Evolutionary conservation across 1,284 basidiomycete genomes (phyloP), one percentile per base, ranked within the genome.

Genomic region (Caloboletus firmus): DNA sequence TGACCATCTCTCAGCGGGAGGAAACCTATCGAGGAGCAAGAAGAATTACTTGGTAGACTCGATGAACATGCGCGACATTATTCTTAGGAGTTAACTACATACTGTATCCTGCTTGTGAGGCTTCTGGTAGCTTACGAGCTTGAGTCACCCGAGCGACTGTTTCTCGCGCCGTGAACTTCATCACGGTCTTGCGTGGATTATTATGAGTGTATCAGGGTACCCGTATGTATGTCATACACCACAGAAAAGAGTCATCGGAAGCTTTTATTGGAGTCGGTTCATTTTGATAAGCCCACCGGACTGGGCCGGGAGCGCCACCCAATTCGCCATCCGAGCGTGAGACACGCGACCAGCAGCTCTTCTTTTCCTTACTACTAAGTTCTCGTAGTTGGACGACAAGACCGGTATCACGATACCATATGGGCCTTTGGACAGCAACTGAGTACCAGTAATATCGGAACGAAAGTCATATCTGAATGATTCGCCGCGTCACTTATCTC

Each of bases 21-120:
- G 39, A 78, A 77, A 57, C 63, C 74, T 10, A 43, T 58, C 6
- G 74, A 78, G 48, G 77, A 76, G 50, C 80, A 75, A 57, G 64
- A 65, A 43, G 69, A 74, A 54, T 75, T 81, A 44, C 62, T 83
- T 8, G 69, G 71, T 4, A 71, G 67, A 59, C 66, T 82, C 9
- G 80, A 82, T 39, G 58, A 68, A 24, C 51, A 71, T 28, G 59
- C 64, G 15, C 60, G 56, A 43, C 48, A n/a, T 15, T 32, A 46
- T 42, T 28, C 57, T 28, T 54, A 51, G 45, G 15, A 20, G 26
- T n/a, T 28, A 24, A 12, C 15, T 22, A 15, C 9, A n/a, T n/a
- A n/a, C n/a, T n/a, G 24, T 24, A 24, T 24, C 3, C 24, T 24
- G 13, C 12, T 41, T 28, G 22, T 34, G n/a, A 24, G 22, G 18